phyloP scores from a whole-genome alignment of 306 rosid genomes.

The Urtica urens region DNA sequence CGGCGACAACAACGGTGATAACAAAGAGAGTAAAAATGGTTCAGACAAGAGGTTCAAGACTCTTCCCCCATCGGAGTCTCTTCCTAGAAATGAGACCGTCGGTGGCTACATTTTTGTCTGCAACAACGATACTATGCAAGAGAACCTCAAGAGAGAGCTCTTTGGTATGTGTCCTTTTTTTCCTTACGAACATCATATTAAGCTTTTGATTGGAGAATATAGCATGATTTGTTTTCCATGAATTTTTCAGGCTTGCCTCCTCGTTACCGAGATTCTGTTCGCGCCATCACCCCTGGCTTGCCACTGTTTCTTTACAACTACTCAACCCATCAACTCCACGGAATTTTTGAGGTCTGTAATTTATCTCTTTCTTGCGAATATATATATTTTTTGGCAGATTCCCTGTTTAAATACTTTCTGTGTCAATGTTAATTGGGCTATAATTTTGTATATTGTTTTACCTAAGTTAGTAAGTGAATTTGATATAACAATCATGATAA shows the following conservation, averaged over 20 bases:
- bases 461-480: too few species aligned
- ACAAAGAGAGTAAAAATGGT: conserved; percentile 33
- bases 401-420: too few species aligned
- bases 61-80: conserved; percentile 69
- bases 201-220: not conserved
- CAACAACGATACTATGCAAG: conserved; percentile 93
- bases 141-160: conserved; percentile 73
- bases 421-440: too few species aligned
- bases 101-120: conserved; percentile 95
- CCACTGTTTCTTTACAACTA: conserved; percentile 94
- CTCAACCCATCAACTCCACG: conserved; percentile 97
- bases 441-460: too few species aligned
- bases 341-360: conserved; percentile 73
- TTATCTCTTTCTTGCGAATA: too few species aligned
- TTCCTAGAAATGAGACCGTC: conserved; percentile 61
- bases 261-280: conserved; percentile 74
- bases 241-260: conserved; percentile 69
- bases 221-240: too few species aligned
- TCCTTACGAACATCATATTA: not conserved
- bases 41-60: conserved; percentile 73
- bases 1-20: conserved; percentile 30
- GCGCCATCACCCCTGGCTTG: conserved; percentile 86
- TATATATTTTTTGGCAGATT: too few species aligned
- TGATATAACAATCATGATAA: too few species aligned
- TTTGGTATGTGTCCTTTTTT: conserved; percentile 39